These are phyloP conservation scores for Scutellaria barbata DNA, from an alignment of 257 asterid species.

Conservation along the genomic window DNA sequence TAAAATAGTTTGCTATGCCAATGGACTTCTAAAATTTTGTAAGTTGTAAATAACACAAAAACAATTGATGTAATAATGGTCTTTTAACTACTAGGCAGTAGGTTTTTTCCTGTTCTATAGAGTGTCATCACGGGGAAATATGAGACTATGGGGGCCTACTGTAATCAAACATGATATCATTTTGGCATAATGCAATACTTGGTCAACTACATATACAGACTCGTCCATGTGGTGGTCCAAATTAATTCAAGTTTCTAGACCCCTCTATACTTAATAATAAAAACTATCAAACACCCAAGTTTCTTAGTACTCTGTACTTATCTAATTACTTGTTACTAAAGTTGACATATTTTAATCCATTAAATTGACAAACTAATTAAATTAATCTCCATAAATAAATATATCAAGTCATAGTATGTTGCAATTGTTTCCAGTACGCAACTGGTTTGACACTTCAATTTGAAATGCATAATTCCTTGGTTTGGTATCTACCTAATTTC, in stretches of 20 bases:
- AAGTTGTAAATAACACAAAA: too few species aligned
- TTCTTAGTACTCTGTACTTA: neutral
- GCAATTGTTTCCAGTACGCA: constrained; percentile 4
- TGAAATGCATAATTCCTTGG: neutral
- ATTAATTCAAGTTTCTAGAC: constrained; percentile 1
- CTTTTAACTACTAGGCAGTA: neutral
- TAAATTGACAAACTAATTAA: neutral
- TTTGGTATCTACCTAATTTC: constrained; percentile 17
- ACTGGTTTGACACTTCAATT: constrained; percentile 6
- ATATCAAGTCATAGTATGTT: constrained; percentile 10
- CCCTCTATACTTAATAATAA: neutral
- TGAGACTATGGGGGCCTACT: neutral
- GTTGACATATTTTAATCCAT: neutral
- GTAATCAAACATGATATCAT: neutral
- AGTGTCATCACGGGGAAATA: neutral
- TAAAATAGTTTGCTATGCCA: too few species aligned
- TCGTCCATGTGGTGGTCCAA: neutral
- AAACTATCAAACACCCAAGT: neutral
- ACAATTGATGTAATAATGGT: constrained; percentile 14
- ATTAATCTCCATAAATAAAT: neutral
- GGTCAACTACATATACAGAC: constrained; percentile 4
- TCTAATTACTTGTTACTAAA: neutral
- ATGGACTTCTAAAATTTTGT: too few species aligned
- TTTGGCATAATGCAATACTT: constrained; percentile 8
- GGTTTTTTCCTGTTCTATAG: neutral